These are phyloP conservation scores for Lenzites betulinus DNA, from an alignment of 768 basidiomycete species.

Conservation along the genomic window DNA sequence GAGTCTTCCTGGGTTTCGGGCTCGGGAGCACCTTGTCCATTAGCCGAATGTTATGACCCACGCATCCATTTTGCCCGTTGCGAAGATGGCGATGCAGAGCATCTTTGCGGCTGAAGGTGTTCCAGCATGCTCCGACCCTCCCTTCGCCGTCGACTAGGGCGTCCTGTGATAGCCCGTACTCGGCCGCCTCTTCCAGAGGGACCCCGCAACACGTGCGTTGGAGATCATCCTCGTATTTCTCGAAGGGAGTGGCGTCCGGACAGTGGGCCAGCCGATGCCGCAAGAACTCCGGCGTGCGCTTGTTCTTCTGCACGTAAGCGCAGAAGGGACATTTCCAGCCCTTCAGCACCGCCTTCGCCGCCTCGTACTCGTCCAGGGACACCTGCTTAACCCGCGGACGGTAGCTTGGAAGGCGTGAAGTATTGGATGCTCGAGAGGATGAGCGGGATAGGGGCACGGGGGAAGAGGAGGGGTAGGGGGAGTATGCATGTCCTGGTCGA, in stretches of 20 bases:
- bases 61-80: slow-evolving; percentile 1
- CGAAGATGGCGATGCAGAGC: not conserved
- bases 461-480: not conserved
- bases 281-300: not conserved
- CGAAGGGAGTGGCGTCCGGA: not conserved
- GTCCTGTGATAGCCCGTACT: not conserved
- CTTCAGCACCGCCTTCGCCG: not conserved
- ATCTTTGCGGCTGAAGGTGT: slow-evolving; percentile 7
- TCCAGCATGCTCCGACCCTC: slow-evolving; percentile 2
- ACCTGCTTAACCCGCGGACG: not conserved
- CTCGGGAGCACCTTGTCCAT: not conserved
- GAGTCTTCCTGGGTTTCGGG: not conserved
- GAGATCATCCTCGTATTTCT: not conserved
- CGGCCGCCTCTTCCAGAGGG: not conserved
- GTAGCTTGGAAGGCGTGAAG: not conserved
- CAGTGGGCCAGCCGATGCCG: slow-evolving; percentile 6
- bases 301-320: not conserved
- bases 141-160: not conserved
- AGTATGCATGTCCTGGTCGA: not conserved
- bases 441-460: not conserved
- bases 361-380: not conserved
- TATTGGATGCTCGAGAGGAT: not conserved
- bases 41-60: not conserved
- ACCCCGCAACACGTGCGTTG: not conserved
- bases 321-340: slow-evolving; percentile 7